Evolutionary conservation across 78 protist species (phyloP).

Genomic region (slime mould (Dictyostelium discoideum)): DNA sequence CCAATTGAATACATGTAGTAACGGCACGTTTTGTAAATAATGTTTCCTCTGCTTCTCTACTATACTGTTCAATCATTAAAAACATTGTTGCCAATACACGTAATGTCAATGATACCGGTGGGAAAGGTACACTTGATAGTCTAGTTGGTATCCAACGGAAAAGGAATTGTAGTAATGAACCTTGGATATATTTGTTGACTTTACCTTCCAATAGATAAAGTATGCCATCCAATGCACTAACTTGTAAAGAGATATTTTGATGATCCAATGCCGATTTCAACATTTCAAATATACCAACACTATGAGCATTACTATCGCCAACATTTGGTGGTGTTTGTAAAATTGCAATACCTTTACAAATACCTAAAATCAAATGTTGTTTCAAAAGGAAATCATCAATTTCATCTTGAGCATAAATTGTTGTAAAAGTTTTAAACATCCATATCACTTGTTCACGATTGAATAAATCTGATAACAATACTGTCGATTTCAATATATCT

Average conservation of each 20-base stretch:
- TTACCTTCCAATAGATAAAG: constrained; percentile 60
- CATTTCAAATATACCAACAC: constrained; percentile 42
- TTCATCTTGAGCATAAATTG: constrained; percentile 19
- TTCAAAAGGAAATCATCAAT: constrained; percentile 69
- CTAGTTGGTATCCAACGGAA: constrained; percentile 63
- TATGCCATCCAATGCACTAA: constrained; percentile 51
- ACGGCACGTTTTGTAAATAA: constrained; percentile 67
- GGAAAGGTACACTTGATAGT: constrained; percentile 35
- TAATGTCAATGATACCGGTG: constrained; percentile 51
- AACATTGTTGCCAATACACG: constrained; percentile 70
- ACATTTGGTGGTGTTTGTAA: constrained; percentile 10
- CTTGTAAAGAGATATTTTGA: constrained; percentile 50
- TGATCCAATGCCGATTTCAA: constrained; percentile 32
- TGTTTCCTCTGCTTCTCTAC: constrained; percentile 65
- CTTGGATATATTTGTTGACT: constrained; percentile 51
- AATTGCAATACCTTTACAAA: constrained; percentile 43
- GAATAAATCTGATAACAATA: constrained; percentile 51
- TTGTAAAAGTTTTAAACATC: constrained; percentile 37
- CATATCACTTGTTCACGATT: constrained; percentile 50
- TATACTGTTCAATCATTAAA: constrained; percentile 59
- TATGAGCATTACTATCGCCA: background rate
- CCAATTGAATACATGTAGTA: constrained; percentile 39
- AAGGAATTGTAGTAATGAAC: constrained; percentile 57
- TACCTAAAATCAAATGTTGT: constrained; percentile 53
- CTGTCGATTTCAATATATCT: constrained; percentile 24